Evolutionary conservation across 768 basidiomycete species (phyloP), one percentile per base, ranked within the genome.

Genomic region (Lactarius akahatsu): DNA sequence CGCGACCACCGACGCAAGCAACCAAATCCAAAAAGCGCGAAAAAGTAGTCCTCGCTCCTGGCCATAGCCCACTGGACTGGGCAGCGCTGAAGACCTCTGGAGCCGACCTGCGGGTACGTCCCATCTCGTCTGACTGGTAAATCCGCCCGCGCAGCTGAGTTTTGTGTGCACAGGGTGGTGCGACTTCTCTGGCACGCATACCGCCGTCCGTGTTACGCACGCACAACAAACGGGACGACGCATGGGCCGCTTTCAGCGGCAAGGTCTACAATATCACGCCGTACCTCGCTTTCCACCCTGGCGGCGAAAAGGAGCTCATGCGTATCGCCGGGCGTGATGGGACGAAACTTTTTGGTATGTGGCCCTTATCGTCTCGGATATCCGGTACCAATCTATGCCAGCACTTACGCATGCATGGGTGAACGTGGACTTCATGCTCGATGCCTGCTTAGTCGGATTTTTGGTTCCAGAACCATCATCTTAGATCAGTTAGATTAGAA

Each of bases 221-320:
- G 72, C 96, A 99, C 75, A 90, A 91, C 63, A 92, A 83, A 60
- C 82, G 80, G 41, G 89, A 89, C 47, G 96, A 99, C 76, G 95
- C 94, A 0, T 99, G 97, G 97, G 84, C 94, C 16, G 89, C 87
- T 0, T 87, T 98, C 79, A 86, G 89, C 71, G 95, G 94, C 62
- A 95, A 92, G 74, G 95, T 99, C 20, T 99, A 99, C 78, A 98
- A 98, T 74, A 92, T 99, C 59, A 95, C 94, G 2, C 85, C 91
- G 0, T 99, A 97, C 77, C 77, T 97, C 7, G 79, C 88, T 2
- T 99, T 88, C 72, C 96, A 98, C 76, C 96, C 96, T 1, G 96
- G 96, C 7, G 96, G 96, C 16, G 94, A 90, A 79, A 89, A 87
- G 70, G 94, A 98, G 74, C 80, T 99, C 54, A 91, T 99, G 93